Conservation (phyloP, 192 early-diverging fungal genomes). For the Mortierella hygrophila region DNA sequence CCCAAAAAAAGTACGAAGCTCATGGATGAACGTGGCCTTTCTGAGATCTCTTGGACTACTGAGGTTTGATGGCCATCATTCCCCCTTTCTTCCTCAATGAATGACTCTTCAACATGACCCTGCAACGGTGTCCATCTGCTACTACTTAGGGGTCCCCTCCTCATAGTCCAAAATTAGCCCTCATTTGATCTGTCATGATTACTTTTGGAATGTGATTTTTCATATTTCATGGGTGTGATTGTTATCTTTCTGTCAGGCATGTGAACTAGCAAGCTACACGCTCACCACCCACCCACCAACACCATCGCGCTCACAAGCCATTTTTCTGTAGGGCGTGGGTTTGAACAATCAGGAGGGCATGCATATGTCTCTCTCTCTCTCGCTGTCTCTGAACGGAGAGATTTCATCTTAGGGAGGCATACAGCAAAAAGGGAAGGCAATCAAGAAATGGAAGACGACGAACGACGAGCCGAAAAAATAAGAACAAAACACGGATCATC, state of each 20-base stretch:
- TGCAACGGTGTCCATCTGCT: background rate
- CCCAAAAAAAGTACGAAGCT: background rate
- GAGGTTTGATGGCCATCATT: background rate
- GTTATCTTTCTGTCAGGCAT: background rate
- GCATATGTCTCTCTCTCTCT: background rate
- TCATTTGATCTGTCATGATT: background rate
- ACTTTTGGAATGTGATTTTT: background rate
- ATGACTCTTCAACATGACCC: background rate
- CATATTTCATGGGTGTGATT: background rate
- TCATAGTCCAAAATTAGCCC: background rate
- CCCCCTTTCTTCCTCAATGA: background rate
- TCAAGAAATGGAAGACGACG: background rate
- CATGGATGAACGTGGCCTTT: background rate
- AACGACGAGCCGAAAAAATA: background rate
- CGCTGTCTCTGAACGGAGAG: background rate
- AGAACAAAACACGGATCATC: background rate
- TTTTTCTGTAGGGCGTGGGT: background rate
- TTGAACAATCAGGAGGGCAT: slow-evolving; percentile 2
- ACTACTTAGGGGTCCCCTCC: too few species aligned
- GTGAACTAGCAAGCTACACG: background rate
- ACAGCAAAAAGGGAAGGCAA: background rate
- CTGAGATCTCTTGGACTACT: background rate
- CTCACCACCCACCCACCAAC: background rate
- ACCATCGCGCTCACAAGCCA: background rate
- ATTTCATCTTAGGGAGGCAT: background rate